Evolutionary conservation across 257 asterid genomes (phyloP).

Genomic region (Fraxinus pennsylvanica): DNA sequence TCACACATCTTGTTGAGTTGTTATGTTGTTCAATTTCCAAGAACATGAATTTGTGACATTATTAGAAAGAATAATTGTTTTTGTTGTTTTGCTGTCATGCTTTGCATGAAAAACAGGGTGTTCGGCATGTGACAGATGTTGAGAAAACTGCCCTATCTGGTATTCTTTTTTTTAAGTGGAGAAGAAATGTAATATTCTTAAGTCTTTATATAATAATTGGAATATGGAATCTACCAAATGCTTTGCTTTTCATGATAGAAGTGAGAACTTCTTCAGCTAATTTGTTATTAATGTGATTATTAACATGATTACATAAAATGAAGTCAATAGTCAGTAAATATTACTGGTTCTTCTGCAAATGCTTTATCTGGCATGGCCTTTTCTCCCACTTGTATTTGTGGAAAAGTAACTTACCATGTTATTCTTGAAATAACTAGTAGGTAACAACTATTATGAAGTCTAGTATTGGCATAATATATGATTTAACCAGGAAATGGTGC

Average conservation of each 20-base stretch:
- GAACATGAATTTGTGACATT: background rate
- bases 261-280: background rate
- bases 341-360: background rate
- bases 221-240: background rate
- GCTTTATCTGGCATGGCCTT: background rate
- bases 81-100: background rate
- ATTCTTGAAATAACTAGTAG: background rate
- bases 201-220: background rate
- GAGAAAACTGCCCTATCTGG: constrained; percentile 66
- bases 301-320: too few species aligned
- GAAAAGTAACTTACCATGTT: background rate
- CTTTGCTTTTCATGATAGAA: background rate
- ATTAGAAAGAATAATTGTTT: background rate
- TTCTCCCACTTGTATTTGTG: background rate
- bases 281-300: background rate
- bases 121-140: constrained; percentile 58
- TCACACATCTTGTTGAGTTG: background rate
- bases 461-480: constrained; percentile 20
- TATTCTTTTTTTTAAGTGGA: constrained; percentile 27
- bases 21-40: constrained; percentile 10
- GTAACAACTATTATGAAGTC: background rate
- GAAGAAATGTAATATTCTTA: background rate
- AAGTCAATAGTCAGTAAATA: background rate
- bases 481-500: constrained; percentile 46
- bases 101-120: constrained; percentile 45